phyloP scores from a whole-genome alignment of 2,329 filamentous ascomycete genomes.

The Fusarium ramigenum region DNA sequence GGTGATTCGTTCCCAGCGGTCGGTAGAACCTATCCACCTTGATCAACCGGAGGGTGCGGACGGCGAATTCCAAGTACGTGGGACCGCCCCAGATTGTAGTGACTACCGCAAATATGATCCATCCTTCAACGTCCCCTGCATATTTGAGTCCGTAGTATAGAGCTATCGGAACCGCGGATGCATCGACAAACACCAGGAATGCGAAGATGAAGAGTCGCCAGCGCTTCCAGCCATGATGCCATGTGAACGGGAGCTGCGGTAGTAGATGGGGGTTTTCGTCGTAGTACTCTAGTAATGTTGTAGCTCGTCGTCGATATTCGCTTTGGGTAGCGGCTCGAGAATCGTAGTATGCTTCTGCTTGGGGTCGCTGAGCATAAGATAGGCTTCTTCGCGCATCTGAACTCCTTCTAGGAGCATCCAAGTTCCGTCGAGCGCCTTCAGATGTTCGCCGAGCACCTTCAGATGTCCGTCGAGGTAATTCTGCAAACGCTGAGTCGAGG shows the following conservation, averaged over 20 bases:
- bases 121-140: conserved; percentile 50
- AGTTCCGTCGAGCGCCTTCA: conserved; percentile 26
- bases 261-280: conserved; percentile 50
- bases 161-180: conserved; percentile 57
- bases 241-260: conserved; percentile 54
- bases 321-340: conserved; percentile 49
- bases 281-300: conserved; percentile 52
- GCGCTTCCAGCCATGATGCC: conserved; percentile 52
- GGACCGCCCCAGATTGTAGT: conserved; percentile 65
- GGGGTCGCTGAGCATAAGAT: conserved; percentile 47
- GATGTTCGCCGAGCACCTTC: conserved; percentile 28
- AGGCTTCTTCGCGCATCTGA: conserved; percentile 46
- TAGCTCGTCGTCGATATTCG: conserved; percentile 49
- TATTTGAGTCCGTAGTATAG: conserved; percentile 62
- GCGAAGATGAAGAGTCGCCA: conserved; percentile 58
- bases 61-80: conserved; percentile 63
- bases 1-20: conserved; percentile 56
- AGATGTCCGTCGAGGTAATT: conserved; percentile 37
- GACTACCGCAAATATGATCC: conserved; percentile 61
- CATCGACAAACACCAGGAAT: conserved; percentile 58
- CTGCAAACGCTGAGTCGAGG: conserved; percentile 20
- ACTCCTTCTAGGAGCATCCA: conserved; percentile 38
- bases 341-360: conserved; percentile 53
- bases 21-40: conserved; percentile 60
- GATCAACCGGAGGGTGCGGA: conserved; percentile 59